Base-by-base conservation (phyloP, 2,329 filamentous ascomycete species). In the Penicillium sp. region DNA sequence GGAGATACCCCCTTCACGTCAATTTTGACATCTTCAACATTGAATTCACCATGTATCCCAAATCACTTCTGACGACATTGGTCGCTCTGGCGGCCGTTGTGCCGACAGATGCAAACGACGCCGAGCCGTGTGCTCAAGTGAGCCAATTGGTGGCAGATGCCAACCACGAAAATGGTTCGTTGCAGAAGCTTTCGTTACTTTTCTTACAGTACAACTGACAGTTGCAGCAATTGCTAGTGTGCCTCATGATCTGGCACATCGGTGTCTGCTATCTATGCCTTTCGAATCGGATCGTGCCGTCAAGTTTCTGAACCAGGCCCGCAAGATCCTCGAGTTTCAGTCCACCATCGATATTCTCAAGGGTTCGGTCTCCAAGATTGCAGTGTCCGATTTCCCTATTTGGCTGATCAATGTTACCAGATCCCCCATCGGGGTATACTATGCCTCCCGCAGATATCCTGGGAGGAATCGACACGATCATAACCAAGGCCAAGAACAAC, bases 351-450 rank as follows among this genome's bases (percentile, higher is more conserved):
- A 77, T 10, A 79, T 76, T 62, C 72, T 82, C 34, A 81, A 80
- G 57, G 29, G 65, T 65, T 56, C 18, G 54, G 22, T 32, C 9
- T 18, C 8, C 21, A 29, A 11, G 22, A 14, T n/a, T 11, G 11
- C 2, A 1, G 7, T 36, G 5, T 27, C 5, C 8, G 5, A 27
- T 27, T 6, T 5, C 6, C 8, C 24, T 2, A 6, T 27, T 27
- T 4, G n/a, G 9, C 55, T 65, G 39, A 65, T 18, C 24, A 34
- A 18, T 14, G 18, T 36, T 6, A 1, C 16, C 51, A 68, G 69
- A 80, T 47, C 83, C 83, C 3, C 83, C 83, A 0, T 55, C 73
- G 13, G 73, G 72, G 10, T 86, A 85, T 66, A 71, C 73, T 52
- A 76, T 82, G 47, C 76, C 81, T 1, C 64, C 75, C 1, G 71